These are phyloP conservation scores for Raffaelea arxii DNA, from an alignment of 2,329 filamentous ascomycete genomes.

Conservation along the genomic window DNA sequence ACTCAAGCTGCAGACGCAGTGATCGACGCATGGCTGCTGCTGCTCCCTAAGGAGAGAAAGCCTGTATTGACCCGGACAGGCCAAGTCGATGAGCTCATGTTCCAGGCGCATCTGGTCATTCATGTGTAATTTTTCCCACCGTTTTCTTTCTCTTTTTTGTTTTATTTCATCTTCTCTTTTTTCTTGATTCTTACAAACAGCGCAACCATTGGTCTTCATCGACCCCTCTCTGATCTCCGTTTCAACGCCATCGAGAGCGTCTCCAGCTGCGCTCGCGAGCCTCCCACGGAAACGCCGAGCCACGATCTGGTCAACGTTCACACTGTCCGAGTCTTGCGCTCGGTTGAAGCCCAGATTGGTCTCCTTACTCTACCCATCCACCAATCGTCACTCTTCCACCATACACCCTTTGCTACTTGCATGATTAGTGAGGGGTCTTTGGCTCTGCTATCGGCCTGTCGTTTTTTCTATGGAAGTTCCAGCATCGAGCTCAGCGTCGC, in stretches of 20 bases:
- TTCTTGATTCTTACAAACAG: slow-evolving; percentile 15
- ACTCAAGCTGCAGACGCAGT: slow-evolving; percentile 25
- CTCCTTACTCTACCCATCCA: slow-evolving; percentile 25
- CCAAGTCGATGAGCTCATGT: slow-evolving; percentile 20
- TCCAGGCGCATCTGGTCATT: slow-evolving; percentile 18
- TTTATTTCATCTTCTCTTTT: no score
- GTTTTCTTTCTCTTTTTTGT: no score
- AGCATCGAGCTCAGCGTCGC: slow-evolving; percentile 23
- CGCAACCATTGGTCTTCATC: slow-evolving; percentile 23
- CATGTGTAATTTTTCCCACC: slow-evolving; percentile 13
- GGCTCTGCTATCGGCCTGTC: slow-evolving; percentile 26
- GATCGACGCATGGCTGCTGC: slow-evolving; percentile 27
- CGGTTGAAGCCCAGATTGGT: slow-evolving; percentile 27
- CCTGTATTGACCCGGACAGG: slow-evolving; percentile 21
- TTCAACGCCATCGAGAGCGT: slow-evolving; percentile 27
- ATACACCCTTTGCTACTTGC: slow-evolving; percentile 30
- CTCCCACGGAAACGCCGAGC: slow-evolving; percentile 9
- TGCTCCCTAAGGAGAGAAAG: slow-evolving; percentile 23
- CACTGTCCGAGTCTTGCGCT: slow-evolving; percentile 26
- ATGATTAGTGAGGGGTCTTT: slow-evolving; percentile 29
- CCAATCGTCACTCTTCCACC: slow-evolving; percentile 23
- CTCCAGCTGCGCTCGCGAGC: slow-evolving; percentile 24
- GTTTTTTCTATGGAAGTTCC: slow-evolving; percentile 21
- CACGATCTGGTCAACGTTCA: slow-evolving; percentile 24
- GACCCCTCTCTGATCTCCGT: slow-evolving; percentile 27